Evolutionary conservation across 164 flowering plant genomes (phyloP).

Genomic region (Macadamia tetraphylla): DNA sequence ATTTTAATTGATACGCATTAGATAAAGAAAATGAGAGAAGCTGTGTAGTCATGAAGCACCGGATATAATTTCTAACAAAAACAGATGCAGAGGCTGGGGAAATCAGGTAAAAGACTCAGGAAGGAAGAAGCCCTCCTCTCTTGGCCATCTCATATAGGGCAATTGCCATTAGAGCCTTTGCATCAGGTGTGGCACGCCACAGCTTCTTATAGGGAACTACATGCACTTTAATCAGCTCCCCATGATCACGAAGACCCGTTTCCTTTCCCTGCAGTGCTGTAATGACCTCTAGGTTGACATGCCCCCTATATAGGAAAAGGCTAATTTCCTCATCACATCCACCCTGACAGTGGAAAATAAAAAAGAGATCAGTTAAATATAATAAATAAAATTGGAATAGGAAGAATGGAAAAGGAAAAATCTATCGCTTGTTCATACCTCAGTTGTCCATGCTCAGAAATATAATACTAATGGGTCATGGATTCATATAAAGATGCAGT

Average conservation of each 20-base stretch:
- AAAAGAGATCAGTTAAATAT: not conserved
- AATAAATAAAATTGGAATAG: too few relatives aligned
- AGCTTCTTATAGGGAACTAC: conserved; percentile 72
- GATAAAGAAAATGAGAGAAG: too few relatives aligned
- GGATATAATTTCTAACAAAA: not conserved
- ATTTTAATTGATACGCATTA: too few relatives aligned
- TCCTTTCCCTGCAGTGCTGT: conserved; percentile 68
- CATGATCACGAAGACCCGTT: conserved; percentile 87
- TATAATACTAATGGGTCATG: too few relatives aligned
- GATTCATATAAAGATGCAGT: too few relatives aligned
- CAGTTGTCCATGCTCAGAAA: too few relatives aligned
- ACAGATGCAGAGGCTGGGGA: not conserved
- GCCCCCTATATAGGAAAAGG: conserved; percentile 61
- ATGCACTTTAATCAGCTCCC: conserved; percentile 81
- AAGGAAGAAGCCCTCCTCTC: conserved; percentile 49
- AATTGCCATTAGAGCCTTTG: conserved; percentile 62
- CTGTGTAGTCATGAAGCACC: too few relatives aligned
- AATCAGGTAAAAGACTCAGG: not conserved
- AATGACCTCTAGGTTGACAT: conserved; percentile 45
- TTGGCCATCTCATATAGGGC: conserved; percentile 84
- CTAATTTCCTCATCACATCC: conserved; percentile 89
- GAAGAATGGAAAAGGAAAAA: not conserved
- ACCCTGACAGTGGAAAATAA: conserved; percentile 45
- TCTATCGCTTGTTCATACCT: not conserved
- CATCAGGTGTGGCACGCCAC: conserved; percentile 82